A percentile compares a stretch with the other conserved stretches of the same genome.
phyloP scores from a whole-genome alignment of 2,329 filamentous ascomycete species.

The Pseudogymnoascus sp. region DNA sequence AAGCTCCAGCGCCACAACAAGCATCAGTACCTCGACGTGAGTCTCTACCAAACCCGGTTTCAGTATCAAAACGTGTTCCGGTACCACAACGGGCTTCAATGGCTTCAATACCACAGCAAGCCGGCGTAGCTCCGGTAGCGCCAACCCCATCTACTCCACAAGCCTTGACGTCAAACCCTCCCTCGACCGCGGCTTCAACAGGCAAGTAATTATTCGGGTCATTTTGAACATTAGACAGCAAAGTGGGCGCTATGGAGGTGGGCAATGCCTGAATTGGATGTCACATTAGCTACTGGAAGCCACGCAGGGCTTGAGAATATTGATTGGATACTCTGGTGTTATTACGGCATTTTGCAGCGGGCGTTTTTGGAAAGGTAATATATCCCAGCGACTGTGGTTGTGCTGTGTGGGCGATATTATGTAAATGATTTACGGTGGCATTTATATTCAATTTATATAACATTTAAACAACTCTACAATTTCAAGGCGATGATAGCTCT shows the following conservation, averaged over 20 bases:
- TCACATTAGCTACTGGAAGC: not conserved
- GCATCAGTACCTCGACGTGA: not conserved
- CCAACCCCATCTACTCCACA: not conserved
- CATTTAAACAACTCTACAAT: not conserved
- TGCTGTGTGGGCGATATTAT: not conserved
- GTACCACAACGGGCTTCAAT: not conserved
- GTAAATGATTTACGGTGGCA: not conserved
- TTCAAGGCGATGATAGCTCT: not conserved
- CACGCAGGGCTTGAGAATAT: not conserved
- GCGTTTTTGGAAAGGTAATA: not conserved
- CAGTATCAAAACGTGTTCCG: not conserved
- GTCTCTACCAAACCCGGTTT: not conserved
- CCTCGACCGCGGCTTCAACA: not conserved
- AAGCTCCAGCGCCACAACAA: not conserved
- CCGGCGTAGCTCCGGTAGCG: not conserved
- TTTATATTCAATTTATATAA: not conserved
- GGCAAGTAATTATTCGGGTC: not conserved
- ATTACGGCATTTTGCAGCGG: not conserved
- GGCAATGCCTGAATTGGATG: not conserved
- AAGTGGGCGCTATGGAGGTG: not conserved
- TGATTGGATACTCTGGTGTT: not conserved
- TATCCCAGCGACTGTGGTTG: not conserved
- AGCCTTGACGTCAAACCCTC: not conserved
- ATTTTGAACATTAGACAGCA: not conserved
- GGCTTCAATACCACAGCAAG: not conserved